Evolutionary conservation across 2,329 filamentous ascomycete genomes (phyloP), one percentile per base, ranked within the genome.

Genomic region (Trichoderma sp.): DNA sequence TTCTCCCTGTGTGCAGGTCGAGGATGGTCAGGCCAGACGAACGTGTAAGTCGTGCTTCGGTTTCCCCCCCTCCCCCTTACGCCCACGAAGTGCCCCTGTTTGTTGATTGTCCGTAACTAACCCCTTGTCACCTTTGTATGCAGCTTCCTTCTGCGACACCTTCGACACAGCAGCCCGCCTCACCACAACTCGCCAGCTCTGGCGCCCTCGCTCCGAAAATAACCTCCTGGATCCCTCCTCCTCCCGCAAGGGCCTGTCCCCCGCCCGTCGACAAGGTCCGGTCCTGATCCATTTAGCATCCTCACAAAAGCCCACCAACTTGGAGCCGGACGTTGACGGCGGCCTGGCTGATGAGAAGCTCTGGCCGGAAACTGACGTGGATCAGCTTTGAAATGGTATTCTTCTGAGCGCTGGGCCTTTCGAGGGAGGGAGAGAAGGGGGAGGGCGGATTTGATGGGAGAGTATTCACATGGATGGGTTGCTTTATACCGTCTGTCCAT

Each of bases 131-230:
- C 7, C 2, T 15, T 54, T 1, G 2, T 34, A 12, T 34, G 14
- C 12, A 62, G 58, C 58, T 17, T 44, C 48, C 2, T 62, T 48
- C 2, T 52, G 58, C 12, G 58, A 54, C 9, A 44, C 6, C 1
- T 7, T 62, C 19, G 24, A 52, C 44, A n/a, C 26, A 6, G 24
- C 58, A 54, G n/a, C 24, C 7, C 58, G 39, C 7, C 15, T 61
- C 12, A 52, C 21, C 30, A 44, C 45, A 21, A 62, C 51, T 3
- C 51, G 19, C 3, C 48, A 62, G 26, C 58, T 62, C 34, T 62
- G 58, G 58, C 30, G 58, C 30, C 58, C 44, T 34, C 58, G 48
- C 9, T 62, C 58, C 5, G 58, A 62, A 28, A 52, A 62, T 48
- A 62, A 62, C 17, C 48, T 62, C 15, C 5, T 44, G 5, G 48